Percentiles rank a stretch among this genome's conserved stretches.
Evolutionary conservation across 2,329 filamentous ascomycete species (phyloP).

Genomic region (Xylaria sp.): DNA sequence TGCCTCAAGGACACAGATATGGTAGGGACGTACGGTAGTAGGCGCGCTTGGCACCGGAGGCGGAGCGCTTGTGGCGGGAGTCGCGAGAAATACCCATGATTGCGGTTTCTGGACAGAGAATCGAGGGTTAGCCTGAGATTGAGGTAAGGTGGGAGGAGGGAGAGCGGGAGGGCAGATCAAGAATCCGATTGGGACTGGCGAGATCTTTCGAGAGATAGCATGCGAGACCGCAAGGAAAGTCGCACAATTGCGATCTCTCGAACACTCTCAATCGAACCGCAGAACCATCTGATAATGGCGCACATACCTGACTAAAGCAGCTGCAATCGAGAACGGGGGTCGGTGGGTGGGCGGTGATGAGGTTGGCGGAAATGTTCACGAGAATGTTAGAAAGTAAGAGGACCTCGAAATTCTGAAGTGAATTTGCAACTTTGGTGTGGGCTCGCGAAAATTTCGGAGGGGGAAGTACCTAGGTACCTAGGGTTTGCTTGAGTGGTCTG

Average conservation of each 20-base stretch:
- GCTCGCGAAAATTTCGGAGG: conserved; percentile 37
- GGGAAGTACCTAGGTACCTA: conserved; percentile 21
- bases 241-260: background rate
- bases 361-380: conserved; percentile 30
- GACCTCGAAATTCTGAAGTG: conserved; percentile 21
- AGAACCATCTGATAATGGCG: background rate
- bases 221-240: background rate
- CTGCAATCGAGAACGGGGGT: conserved; percentile 33
- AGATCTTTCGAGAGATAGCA: background rate
- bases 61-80: conserved; percentile 99
- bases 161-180: background rate
- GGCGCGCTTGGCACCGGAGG: conserved; percentile 96
- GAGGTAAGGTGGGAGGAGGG: background rate
- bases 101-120: conserved; percentile 62
- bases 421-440: conserved; percentile 33
- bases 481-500: conserved; percentile 13
- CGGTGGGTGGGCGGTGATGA: conserved; percentile 27
- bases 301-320: conserved; percentile 36
- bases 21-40: conserved; percentile 74
- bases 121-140: conserved; percentile 11
- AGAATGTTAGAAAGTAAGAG: conserved; percentile 20
- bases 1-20: conserved; percentile 28
- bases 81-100: conserved; percentile 99
- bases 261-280: conserved; percentile 1
- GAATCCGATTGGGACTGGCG: background rate